Evolutionary conservation across 2,329 filamentous ascomycete genomes (phyloP).

Genomic region (Fusarium sp.): DNA sequence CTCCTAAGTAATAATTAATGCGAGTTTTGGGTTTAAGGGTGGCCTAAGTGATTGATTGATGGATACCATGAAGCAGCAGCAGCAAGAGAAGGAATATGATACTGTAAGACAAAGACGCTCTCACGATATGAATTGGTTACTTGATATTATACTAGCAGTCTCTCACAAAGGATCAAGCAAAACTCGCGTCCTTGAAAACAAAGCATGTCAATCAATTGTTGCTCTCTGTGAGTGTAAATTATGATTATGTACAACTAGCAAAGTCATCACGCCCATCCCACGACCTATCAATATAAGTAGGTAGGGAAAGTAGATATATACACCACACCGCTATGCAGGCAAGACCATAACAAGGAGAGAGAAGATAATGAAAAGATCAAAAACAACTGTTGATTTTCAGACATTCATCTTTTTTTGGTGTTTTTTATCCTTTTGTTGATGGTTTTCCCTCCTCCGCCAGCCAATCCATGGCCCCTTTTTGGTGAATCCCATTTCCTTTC

Average conservation of each 20-base stretch:
- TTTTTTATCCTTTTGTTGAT: constrained; percentile 11
- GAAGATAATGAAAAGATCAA: constrained; percentile 20
- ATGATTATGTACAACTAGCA: constrained; percentile 44
- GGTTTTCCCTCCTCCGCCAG: constrained; percentile 9
- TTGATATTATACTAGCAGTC: background rate
- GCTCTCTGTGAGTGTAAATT: constrained; percentile 37
- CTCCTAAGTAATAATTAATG: constrained; percentile 64
- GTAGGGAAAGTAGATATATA: constrained; percentile 18
- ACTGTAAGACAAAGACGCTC: background rate
- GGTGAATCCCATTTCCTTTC: background rate
- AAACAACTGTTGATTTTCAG: constrained; percentile 17
- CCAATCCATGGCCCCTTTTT: constrained; percentile 11
- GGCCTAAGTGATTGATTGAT: background rate
- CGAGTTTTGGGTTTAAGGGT: background rate
- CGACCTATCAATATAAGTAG: background rate
- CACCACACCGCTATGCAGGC: constrained; percentile 40
- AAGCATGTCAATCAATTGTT: constrained; percentile 20
- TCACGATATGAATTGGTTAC: background rate
- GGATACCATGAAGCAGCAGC: constrained; percentile 9
- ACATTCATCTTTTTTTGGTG: constrained; percentile 15
- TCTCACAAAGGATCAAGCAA: background rate
- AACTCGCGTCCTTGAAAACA: background rate
- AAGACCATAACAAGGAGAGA: constrained; percentile 16
- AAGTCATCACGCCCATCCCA: constrained; percentile 15
- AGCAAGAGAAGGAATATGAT: constrained; percentile 12